Conservation (phyloP, 1,284 basidiomycete species). For the Porogramme epimiltina region DNA sequence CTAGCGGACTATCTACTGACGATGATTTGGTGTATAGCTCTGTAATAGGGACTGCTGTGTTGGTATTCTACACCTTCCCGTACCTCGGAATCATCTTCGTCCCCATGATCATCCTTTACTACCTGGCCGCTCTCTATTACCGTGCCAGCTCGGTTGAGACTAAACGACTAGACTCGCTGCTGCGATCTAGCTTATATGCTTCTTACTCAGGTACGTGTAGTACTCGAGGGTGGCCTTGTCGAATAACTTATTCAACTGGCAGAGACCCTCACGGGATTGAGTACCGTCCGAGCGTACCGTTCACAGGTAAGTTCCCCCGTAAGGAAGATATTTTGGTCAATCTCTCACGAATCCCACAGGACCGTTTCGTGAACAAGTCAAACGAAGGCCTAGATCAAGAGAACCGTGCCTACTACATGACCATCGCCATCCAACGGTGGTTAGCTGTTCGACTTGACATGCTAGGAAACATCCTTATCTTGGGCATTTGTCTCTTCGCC, state of each 20-base stretch:
- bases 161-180: constrained; percentile 70
- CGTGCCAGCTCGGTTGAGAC: constrained; percentile 62
- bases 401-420: constrained; percentile 80
- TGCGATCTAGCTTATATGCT: constrained; percentile 66
- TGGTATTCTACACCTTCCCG: constrained; percentile 68
- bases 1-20: not conserved
- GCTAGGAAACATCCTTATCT: constrained; percentile 74
- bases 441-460: constrained; percentile 62
- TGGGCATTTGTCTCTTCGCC: constrained; percentile 73
- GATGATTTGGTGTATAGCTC: constrained; percentile 9
- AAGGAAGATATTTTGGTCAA: too few relatives aligned
- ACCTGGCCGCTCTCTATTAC: constrained; percentile 51
- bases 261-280: constrained; percentile 65
- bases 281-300: constrained; percentile 67
- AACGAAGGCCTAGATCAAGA: constrained; percentile 60
- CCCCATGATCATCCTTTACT: constrained; percentile 53
- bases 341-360: constrained; percentile 10
- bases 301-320: constrained; percentile 38
- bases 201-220: constrained; percentile 41
- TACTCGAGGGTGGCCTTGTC: not conserved
- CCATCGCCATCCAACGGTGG: constrained; percentile 67
- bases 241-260: constrained; percentile 29
- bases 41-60: constrained; percentile 54
- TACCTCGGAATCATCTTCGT: constrained; percentile 62
- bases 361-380: constrained; percentile 46